Conservation (phyloP, 768 basidiomycete species). For the Trametes meyenii region DNA sequence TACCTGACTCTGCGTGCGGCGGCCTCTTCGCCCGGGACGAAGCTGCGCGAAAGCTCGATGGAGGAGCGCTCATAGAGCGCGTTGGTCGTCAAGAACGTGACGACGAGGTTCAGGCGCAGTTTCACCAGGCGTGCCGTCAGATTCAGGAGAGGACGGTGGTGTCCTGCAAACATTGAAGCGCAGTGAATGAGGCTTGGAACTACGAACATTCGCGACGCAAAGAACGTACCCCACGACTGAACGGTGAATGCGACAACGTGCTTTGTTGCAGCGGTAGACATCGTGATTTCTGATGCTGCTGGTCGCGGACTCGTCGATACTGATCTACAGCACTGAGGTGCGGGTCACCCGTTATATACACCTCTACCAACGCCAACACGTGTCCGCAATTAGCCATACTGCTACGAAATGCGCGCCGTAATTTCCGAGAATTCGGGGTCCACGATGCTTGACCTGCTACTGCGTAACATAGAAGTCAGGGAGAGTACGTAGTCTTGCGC, state of each 20-base stretch:
- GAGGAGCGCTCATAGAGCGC: slow-evolving; percentile 9
- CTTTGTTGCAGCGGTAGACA: background rate
- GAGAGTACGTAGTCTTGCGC: no score
- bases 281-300: background rate
- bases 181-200: no score
- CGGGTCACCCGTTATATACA: no score
- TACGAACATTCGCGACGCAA: background rate
- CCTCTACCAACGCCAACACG: no score
- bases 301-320: no score
- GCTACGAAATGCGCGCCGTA: no score
- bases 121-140: background rate
- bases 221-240: background rate
- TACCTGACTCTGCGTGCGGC: slow-evolving; percentile 1
- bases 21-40: slow-evolving; percentile 4
- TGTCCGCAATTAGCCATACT: no score
- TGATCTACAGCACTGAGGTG: no score
- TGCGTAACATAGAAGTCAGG: no score
- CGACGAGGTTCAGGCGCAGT: background rate
- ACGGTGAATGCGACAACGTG: background rate
- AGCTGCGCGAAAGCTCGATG: slow-evolving; percentile 14
- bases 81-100: background rate
- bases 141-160: background rate
- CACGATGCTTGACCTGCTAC: no score
- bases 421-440: no score
- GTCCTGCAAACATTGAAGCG: background rate